A percentile compares a stretch with the other conserved stretches of the same genome.
phyloP scores from a whole-genome alignment of 331 rosid species.

The Phaseolus coccineus region DNA sequence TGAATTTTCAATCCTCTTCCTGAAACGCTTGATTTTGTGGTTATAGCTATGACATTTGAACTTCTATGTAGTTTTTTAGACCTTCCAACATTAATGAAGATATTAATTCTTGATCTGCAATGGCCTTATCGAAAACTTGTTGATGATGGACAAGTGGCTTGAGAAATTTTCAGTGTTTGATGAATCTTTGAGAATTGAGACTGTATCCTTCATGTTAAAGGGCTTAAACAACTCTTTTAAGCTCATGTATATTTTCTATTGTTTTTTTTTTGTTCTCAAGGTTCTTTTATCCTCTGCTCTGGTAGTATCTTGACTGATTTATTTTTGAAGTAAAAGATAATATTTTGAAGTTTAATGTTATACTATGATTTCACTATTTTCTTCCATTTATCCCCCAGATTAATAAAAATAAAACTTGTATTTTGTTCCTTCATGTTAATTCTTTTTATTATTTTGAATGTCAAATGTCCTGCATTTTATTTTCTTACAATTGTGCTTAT shows the following conservation, averaged over 20 bases:
- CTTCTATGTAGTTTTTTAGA: conserved; percentile 8
- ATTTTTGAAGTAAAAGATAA: conserved; percentile 2
- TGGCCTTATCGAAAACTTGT: conserved; percentile 6
- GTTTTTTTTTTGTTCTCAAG: conserved; percentile 28
- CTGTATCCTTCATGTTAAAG: conserved; percentile 4
- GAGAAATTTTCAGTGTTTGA: conserved; percentile 1
- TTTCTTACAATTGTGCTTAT: conserved; percentile 36
- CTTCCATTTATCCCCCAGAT: not conserved
- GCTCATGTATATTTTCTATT: not conserved
- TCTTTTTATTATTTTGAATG: conserved; percentile 28
- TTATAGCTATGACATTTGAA: conserved; percentile 1
- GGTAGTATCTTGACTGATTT: not conserved
- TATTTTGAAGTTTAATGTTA: conserved; percentile 11
- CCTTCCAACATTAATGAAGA: not conserved
- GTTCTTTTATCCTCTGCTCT: conserved; percentile 8
- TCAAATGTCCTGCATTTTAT: conserved; percentile 37
- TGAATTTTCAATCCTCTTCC: not conserved
- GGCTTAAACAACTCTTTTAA: conserved; percentile 1
- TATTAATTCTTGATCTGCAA: conserved; percentile 14
- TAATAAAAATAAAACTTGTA: conserved; percentile 19
- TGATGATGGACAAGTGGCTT: conserved; percentile 16
- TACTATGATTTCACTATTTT: conserved; percentile 19
- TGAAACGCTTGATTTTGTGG: not conserved
- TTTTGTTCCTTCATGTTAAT: conserved; percentile 6
- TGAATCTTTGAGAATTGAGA: conserved; percentile 26